phyloP scores from a whole-genome alignment of 2,329 filamentous ascomycete genomes.

The Rosellinia necatrix region DNA sequence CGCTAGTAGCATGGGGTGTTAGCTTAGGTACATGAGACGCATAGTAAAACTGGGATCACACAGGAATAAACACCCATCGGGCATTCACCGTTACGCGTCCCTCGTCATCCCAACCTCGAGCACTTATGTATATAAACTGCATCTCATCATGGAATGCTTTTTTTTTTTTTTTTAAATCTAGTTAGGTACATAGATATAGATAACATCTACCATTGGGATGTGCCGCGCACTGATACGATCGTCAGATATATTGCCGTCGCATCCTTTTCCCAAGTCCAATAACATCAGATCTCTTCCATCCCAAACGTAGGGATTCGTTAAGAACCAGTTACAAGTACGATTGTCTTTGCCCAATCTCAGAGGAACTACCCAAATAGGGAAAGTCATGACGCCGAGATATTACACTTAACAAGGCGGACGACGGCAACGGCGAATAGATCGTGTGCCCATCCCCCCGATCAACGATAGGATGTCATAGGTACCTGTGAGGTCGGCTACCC shows the following conservation, averaged over 20 bases:
- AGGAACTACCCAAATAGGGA: slow-evolving; percentile 1
- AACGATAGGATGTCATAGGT: background rate
- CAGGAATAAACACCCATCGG: background rate
- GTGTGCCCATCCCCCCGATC: background rate
- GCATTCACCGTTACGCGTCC: background rate
- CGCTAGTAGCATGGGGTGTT: no score
- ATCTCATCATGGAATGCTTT: no score
- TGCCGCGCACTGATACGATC: no score
- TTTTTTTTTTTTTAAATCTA: no score
- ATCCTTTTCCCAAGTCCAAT: no score
- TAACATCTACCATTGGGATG: no score
- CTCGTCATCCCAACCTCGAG: background rate
- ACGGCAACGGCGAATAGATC: no score
- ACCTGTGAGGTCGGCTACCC: background rate
- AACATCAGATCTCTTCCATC: background rate
- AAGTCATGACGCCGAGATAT: slow-evolving; percentile 1
- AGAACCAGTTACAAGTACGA: background rate
- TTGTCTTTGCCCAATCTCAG: background rate
- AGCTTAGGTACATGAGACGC: background rate
- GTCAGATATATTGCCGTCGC: no score
- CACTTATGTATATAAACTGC: background rate
- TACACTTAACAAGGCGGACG: no score
- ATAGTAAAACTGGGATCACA: background rate
- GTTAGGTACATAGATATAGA: no score
- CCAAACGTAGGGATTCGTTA: background rate